Conservation (phyloP, 495 filamentous ascomycete species). For the Cenococcum geophilum region DNA sequence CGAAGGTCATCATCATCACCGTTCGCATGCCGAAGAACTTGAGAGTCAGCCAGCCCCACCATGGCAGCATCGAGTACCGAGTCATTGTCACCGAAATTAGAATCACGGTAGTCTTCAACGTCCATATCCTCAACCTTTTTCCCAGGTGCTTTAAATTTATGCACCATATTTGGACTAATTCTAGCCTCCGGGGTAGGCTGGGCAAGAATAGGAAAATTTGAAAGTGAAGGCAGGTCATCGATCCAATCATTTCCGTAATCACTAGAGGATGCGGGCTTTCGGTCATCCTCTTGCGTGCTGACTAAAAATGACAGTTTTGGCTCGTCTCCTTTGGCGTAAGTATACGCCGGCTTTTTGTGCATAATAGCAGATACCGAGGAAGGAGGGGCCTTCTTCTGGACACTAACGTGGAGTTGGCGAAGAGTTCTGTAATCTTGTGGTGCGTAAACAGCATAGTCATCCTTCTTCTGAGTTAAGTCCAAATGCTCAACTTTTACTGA, state of each 20-base stretch:
- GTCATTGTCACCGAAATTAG: conserved; percentile 28
- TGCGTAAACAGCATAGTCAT: conserved; percentile 24
- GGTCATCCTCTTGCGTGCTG: background rate
- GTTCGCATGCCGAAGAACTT: conserved; percentile 11
- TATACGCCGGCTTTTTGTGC: conserved; percentile 36
- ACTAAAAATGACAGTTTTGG: conserved; percentile 28
- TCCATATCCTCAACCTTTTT: background rate
- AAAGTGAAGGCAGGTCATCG: background rate
- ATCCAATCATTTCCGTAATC: conserved; percentile 23
- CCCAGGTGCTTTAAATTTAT: background rate
- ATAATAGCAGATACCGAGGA: conserved; percentile 24
- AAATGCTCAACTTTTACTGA: conserved; percentile 31
- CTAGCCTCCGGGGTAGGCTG: background rate
- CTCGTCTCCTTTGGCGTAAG: conserved; percentile 34
- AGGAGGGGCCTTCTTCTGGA: conserved; percentile 27
- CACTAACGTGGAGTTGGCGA: conserved; percentile 36
- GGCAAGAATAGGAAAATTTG: background rate
- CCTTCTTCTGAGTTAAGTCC: conserved; percentile 34
- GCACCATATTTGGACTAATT: background rate
- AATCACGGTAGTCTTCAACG: conserved; percentile 9
- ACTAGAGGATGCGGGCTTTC: conserved; percentile 4
- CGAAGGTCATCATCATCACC: background rate
- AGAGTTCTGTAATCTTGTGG: conserved; percentile 35
- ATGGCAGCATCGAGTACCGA: conserved; percentile 29
- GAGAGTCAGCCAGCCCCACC: conserved; percentile 30